Conservation (phyloP, 139 green algal genomes). For the Chlamydomonas schloesseri region DNA sequence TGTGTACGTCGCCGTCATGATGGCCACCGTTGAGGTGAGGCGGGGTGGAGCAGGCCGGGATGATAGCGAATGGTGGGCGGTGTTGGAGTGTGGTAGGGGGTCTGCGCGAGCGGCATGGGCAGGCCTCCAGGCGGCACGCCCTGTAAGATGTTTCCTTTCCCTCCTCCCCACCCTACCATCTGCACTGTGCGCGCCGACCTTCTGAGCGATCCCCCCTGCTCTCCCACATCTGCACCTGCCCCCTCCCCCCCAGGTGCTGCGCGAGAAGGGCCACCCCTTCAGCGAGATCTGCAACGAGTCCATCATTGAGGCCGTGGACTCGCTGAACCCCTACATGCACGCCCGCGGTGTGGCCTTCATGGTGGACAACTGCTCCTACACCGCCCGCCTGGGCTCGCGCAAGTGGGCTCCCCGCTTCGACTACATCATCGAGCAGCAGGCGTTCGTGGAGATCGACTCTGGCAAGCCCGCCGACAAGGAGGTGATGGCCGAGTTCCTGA, state of each 20-base stretch:
- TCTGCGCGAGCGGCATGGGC: too few relatives aligned
- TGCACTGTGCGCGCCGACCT: too few relatives aligned
- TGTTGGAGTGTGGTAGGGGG: too few relatives aligned
- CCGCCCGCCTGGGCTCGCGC: slow-evolving; percentile 93
- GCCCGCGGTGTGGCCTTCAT: slow-evolving; percentile 99
- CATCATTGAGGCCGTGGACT: slow-evolving; percentile 98
- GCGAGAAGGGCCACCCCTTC: slow-evolving; percentile 96
- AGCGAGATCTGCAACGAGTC: slow-evolving; percentile 99
- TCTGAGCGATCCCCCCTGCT: neutral
- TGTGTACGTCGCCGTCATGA: slow-evolving; percentile 99
- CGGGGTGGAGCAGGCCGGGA: neutral
- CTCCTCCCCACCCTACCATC: too few relatives aligned
- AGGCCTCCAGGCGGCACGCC: too few relatives aligned
- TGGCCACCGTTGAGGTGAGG: slow-evolving; percentile 90
- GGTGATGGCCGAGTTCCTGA: slow-evolving; percentile 59
- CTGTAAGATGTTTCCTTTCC: too few relatives aligned
- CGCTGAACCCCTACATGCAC: slow-evolving; percentile 99
- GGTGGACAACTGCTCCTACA: slow-evolving; percentile 99
- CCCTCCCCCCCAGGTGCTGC: slow-evolving; percentile 72
- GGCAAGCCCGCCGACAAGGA: slow-evolving; percentile 73
- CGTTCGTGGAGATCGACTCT: slow-evolving; percentile 79
- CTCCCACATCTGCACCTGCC: too few relatives aligned
- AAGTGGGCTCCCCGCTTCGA: slow-evolving; percentile 99
- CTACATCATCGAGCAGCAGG: slow-evolving; percentile 97
- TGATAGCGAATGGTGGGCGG: too few relatives aligned